Base-by-base conservation (phyloP, 192 early-diverging fungal genomes). In the Thoreauomyces humboldtii region DNA sequence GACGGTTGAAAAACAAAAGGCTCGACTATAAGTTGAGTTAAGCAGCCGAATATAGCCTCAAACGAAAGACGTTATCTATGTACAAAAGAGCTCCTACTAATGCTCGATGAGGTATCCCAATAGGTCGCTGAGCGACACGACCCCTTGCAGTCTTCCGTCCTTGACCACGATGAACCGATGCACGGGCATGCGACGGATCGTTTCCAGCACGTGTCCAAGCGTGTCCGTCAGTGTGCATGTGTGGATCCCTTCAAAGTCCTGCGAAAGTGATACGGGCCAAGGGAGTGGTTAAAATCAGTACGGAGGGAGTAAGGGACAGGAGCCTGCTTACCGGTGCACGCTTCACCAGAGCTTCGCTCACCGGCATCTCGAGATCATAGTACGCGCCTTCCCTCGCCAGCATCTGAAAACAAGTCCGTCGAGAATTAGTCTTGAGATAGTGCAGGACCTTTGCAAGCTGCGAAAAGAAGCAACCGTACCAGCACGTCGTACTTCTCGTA, bases 401-500 rank as follows among this genome's bases (percentile, higher is more conserved):
- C 69, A 71, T 71, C 61, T 69, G 52, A 15, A 32, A 7, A 41
- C n/a, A n/a, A n/a, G n/a, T n/a, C n/a, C n/a, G n/a, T n/a, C n/a
- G n/a, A n/a, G n/a, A n/a, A n/a, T n/a, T n/a, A n/a, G n/a, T n/a
- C n/a, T n/a, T n/a, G n/a, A n/a, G n/a, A n/a, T n/a, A n/a, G n/a
- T n/a, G n/a, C n/a, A n/a, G n/a, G n/a, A n/a, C n/a, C n/a, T n/a
- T n/a, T n/a, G n/a, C n/a, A n/a, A n/a, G n/a, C n/a, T n/a, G n/a
- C n/a, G n/a, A n/a, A n/a, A n/a, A n/a, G n/a, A n/a, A n/a, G n/a
- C n/a, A n/a, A n/a, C 27, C 76, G 56, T 78, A 96, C 88, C 82
- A 98, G 89, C 15, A 96, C 91, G 83, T 98, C 96, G 17, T 91
- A 92, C 47, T 94, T 93, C 69, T 95, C 96, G 81, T 93, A 98